Base-by-base conservation (phyloP, 2,329 filamentous ascomycete genomes). In the Dryadomyces sulphureus region DNA sequence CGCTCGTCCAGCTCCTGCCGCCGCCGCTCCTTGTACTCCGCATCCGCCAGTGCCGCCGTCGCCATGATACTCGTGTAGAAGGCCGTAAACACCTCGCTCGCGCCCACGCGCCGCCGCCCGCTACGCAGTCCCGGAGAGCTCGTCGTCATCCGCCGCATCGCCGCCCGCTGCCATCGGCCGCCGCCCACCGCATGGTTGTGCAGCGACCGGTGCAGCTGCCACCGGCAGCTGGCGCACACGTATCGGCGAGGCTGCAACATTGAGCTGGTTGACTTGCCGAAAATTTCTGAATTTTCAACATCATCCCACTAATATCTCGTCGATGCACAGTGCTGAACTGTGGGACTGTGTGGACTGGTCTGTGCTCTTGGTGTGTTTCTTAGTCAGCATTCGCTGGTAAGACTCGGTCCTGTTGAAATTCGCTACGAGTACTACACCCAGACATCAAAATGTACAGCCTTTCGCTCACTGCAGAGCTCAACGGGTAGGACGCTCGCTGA, bases 51-150 rank as follows among this genome's bases (percentile, higher is more conserved):
- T 11, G 79, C 71, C 2, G 79, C 80, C 2, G 76, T 74, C 5
- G 77, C 79, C 55, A 84, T 73, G 45, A 81, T 72, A 30, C 77
- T 75, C 22, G 80, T 80, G 56, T 84, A 85, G 58, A 72, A 74
- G 35, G 81, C 74, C 21, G 80, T 84, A 56, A 81, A 69, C 49
- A 79, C 52, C 62, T 78, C 65, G 60, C 70, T 62, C 55, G 68
- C 60, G 36, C 66, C 67, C 38, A 69, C 60, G 52, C 69, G 70
- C 45, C 71, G 69, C 54, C 66, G 68, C 44, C 68, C 59, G 27
- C 68, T 62, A 20, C 66, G 19, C 4, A 45, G 5, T 17, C 41
- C 24, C 1, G 38, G n/a, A 11, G 12, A 34, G 14, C 38, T 70
- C 39, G 73, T 32, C 20, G 46, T 70, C 45, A 68, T 60, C 56